Conservation (phyloP, 352 stramenopile species). For the Phytophthora kernoviae region DNA sequence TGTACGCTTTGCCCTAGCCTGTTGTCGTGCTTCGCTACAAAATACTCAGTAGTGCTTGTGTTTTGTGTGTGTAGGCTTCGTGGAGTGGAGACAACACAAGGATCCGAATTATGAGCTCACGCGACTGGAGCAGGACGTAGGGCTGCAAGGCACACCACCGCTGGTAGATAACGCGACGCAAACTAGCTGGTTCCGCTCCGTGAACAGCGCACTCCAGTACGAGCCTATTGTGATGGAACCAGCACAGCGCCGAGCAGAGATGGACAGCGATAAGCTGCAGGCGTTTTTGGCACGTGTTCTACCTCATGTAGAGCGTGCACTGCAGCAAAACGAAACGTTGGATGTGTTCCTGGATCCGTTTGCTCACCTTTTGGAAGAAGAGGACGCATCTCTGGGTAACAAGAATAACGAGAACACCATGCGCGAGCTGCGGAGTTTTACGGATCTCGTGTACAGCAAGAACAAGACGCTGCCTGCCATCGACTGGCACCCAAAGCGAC, state of each 20-base stretch:
- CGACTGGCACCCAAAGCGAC: conserved; percentile 91
- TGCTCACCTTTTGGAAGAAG: conserved; percentile 64
- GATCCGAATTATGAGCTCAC: conserved; percentile 85
- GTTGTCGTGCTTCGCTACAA: background rate
- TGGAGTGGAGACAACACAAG: conserved; percentile 87
- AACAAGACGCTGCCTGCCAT: conserved; percentile 89
- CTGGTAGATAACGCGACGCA: conserved; percentile 73
- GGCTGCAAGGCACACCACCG: conserved; percentile 72
- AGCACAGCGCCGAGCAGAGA: conserved; percentile 43
- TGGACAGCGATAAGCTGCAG: conserved; percentile 76
- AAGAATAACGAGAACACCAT: conserved; percentile 90
- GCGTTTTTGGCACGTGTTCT: conserved; percentile 68
- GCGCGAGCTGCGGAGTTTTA: conserved; percentile 93
- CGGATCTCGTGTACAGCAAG: conserved; percentile 94
- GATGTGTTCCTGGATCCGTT: conserved; percentile 87
- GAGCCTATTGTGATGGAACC: conserved; percentile 65
- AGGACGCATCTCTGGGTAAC: conserved; percentile 61
- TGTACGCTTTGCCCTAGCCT: conserved; percentile 33
- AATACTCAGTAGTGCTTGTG: conserved; percentile 2
- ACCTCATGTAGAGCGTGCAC: conserved; percentile 69
- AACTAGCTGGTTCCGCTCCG: conserved; percentile 84
- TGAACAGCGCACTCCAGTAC: conserved; percentile 86
- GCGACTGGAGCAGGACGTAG: conserved; percentile 76
- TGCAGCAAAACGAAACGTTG: conserved; percentile 88
- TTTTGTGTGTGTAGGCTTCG: conserved; percentile 50